A percentile compares a stretch with the other conserved stretches of the same genome.
Evolutionary conservation across 768 basidiomycete genomes (phyloP).

Genomic region (Plicaturopsis crispa): DNA sequence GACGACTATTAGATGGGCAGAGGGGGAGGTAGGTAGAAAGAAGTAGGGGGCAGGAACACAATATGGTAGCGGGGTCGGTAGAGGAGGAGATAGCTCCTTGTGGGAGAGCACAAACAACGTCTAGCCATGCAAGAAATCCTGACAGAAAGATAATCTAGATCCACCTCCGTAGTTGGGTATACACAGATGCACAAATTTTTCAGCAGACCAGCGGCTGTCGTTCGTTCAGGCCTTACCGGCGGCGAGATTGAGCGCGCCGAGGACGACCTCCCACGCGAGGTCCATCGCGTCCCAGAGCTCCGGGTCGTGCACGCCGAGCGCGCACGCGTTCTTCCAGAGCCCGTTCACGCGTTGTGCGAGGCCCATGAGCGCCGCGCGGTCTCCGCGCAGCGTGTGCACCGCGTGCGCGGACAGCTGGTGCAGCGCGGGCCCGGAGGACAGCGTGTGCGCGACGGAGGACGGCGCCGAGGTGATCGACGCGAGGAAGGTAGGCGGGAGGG

Average conservation of each 20-base stretch:
- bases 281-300: conserved; percentile 63
- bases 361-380: conserved; percentile 37
- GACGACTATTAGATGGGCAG: no score
- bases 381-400: conserved; percentile 12
- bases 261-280: conserved; percentile 56
- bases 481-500: conserved; percentile 18
- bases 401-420: conserved; percentile 23
- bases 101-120: no score
- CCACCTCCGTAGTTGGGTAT: no score
- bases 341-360: conserved; percentile 47
- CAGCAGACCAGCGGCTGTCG: no score
- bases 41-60: no score
- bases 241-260: conserved; percentile 50
- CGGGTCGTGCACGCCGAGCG: conserved; percentile 61
- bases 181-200: no score
- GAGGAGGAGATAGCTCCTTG: no score
- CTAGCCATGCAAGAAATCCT: no score
- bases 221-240: no score
- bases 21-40: no score
- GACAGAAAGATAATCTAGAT: no score
- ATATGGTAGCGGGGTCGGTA: no score
- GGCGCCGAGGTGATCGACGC: conserved; percentile 20
- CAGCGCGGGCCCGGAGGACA: conserved; percentile 24
- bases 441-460: conserved; percentile 19
- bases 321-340: conserved; percentile 65